A percentile compares a stretch with the other conserved stretches of the same genome.
Evolutionary conservation across 805 yeast genomes (phyloP).

Genomic region (Spathaspora arborariae): DNA sequence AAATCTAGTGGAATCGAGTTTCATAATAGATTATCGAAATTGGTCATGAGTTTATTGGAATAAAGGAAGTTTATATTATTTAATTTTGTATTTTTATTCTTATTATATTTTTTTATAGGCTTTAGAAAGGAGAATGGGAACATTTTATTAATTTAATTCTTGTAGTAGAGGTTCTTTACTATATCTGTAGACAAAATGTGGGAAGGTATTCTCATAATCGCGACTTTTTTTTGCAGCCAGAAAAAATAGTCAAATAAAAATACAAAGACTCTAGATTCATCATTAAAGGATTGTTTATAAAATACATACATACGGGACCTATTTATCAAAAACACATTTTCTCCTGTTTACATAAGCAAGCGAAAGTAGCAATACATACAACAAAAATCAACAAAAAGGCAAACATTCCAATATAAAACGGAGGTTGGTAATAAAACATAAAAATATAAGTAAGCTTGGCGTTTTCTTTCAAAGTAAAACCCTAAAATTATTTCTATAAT

Average conservation of each 20-base stretch:
- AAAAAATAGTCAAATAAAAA: too few relatives aligned
- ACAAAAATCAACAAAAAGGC: not conserved
- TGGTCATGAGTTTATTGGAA: constrained; percentile 10
- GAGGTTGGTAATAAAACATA: not conserved
- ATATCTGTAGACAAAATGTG: too few relatives aligned
- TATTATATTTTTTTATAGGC: not conserved
- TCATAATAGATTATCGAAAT: constrained; percentile 14
- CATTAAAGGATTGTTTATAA: not conserved
- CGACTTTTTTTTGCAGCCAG: not conserved
- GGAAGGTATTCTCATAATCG: too few relatives aligned
- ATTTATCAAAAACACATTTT: not conserved
- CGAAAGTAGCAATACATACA: not conserved
- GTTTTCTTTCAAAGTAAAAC: not conserved
- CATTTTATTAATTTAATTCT: not conserved
- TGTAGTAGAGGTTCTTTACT: not conserved
- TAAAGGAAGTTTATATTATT: not conserved
- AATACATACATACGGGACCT: not conserved
- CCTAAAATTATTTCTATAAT: not conserved
- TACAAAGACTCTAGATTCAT: not conserved
- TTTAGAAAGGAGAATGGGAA: not conserved
- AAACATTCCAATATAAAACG: not conserved
- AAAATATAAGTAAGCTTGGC: not conserved
- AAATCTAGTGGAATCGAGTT: constrained; percentile 12
- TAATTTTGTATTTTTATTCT: not conserved
- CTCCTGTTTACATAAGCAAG: not conserved